These are phyloP conservation scores for Sporobolomyces phaffii DNA, from an alignment of 768 basidiomycete species.

Conservation along the genomic window DNA sequence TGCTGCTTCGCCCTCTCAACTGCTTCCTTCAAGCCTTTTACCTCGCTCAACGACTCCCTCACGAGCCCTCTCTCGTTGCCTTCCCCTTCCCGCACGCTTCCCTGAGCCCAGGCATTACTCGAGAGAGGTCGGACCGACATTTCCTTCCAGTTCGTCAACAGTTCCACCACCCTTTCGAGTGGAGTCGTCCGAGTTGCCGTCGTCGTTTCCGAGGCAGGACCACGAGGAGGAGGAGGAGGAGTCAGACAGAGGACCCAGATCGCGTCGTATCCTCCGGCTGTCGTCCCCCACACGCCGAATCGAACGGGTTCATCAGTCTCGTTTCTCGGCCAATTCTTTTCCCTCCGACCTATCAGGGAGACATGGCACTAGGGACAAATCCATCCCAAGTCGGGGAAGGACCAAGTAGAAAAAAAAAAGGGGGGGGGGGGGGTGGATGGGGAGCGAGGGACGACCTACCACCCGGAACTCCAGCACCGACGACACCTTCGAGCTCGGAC, in stretches of 20 bases:
- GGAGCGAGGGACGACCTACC: conserved; percentile 54
- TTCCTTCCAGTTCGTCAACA: conserved; percentile 46
- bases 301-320: no score
- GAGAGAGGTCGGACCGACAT: conserved; percentile 49
- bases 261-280: conserved; percentile 96
- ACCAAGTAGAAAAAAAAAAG: no score
- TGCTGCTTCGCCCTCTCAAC: conserved; percentile 1
- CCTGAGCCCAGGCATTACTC: conserved; percentile 43
- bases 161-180: conserved; percentile 46
- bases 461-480: conserved; percentile 93
- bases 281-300: no score
- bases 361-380: no score
- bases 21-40: conserved; percentile 22
- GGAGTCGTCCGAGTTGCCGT: conserved; percentile 42
- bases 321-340: no score
- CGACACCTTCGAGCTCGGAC: conserved; percentile 68
- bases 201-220: conserved; percentile 44
- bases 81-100: conserved; percentile 33
- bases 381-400: no score
- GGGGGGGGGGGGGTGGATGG: no score
- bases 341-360: no score
- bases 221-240: conserved; percentile 51
- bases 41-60: conserved; percentile 15
- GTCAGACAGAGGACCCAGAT: conserved; percentile 80
- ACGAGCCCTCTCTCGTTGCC: conserved; percentile 18